These are phyloP conservation scores for Suillus tomentosus DNA, from an alignment of 768 basidiomycete genomes.

Conservation along the genomic window DNA sequence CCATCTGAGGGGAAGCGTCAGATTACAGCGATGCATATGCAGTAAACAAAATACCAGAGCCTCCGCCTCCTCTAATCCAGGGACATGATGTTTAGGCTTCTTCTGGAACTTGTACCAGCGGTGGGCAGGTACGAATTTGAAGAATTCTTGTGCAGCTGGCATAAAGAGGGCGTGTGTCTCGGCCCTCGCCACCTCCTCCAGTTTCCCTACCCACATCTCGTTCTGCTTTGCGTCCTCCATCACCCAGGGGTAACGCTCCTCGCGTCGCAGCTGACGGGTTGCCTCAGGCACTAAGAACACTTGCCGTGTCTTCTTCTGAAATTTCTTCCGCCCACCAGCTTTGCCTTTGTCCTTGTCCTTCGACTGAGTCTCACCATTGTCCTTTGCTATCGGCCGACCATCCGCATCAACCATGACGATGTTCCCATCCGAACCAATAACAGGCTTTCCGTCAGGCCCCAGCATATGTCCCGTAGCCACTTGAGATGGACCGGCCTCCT, in stretches of 20 bases:
- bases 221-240: conserved; percentile 75
- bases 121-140: conserved; percentile 86
- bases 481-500: conserved; percentile 40
- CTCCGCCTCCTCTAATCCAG: conserved; percentile 67
- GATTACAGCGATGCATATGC: not conserved
- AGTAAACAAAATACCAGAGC: conserved; percentile 50
- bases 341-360: conserved; percentile 39
- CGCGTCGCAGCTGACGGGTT: conserved; percentile 72
- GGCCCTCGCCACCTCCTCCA: conserved; percentile 75
- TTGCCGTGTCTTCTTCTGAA: conserved; percentile 81
- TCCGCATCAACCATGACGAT: conserved; percentile 83
- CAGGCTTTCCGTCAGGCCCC: conserved; percentile 82
- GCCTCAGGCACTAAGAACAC: conserved; percentile 83
- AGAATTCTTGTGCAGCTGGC: conserved; percentile 77
- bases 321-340: conserved; percentile 63
- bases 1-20: conserved; percentile 24
- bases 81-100: conserved; percentile 72
- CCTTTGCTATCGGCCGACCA: conserved; percentile 63
- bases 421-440: conserved; percentile 74
- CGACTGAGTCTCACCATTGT: conserved; percentile 32
- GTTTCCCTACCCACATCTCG: conserved; percentile 79
- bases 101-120: conserved; percentile 95
- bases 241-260: conserved; percentile 92
- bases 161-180: conserved; percentile 83
- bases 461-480: conserved; percentile 72